Evolutionary conservation across 495 filamentous ascomycete species (phyloP).

Genomic region (Penicillium pancosmium): DNA sequence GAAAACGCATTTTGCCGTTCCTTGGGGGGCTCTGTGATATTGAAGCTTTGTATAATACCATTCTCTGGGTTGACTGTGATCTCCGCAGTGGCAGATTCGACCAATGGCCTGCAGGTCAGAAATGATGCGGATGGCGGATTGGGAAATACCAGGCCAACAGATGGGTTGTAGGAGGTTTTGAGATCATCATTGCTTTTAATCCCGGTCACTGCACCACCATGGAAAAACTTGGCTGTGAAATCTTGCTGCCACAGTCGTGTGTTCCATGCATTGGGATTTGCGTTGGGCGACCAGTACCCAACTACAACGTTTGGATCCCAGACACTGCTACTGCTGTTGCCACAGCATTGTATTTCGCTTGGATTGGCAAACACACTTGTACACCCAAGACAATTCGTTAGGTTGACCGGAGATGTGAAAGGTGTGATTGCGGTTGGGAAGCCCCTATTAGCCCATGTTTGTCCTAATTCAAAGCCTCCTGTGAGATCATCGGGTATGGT

Average conservation of each 20-base stretch:
- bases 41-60: slow-evolving; percentile 31
- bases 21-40: slow-evolving; percentile 24
- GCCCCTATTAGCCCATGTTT: not conserved
- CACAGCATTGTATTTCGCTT: slow-evolving; percentile 30
- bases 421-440: slow-evolving; percentile 3
- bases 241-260: slow-evolving; percentile 23
- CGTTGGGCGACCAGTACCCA: slow-evolving; percentile 34
- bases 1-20: slow-evolving; percentile 23
- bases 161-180: not conserved
- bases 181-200: slow-evolving; percentile 2
- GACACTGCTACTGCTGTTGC: slow-evolving; percentile 26
- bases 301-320: slow-evolving; percentile 17
- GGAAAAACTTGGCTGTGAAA: slow-evolving; percentile 40
- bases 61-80: slow-evolving; percentile 33
- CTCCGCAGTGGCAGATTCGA: slow-evolving; percentile 33
- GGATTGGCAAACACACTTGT: slow-evolving; percentile 29
- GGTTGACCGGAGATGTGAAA: not conserved
- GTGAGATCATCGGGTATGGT: slow-evolving; percentile 16
- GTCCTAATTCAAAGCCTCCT: slow-evolving; percentile 20
- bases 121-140: slow-evolving; percentile 23
- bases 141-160: slow-evolving; percentile 27
- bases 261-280: slow-evolving; percentile 5
- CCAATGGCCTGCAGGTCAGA: slow-evolving; percentile 36
- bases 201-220: slow-evolving; percentile 16
- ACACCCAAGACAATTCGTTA: slow-evolving; percentile 11